Conservation (phyloP, 495 filamentous ascomycete species). For the Paragyromitra xinjiangensis region DNA sequence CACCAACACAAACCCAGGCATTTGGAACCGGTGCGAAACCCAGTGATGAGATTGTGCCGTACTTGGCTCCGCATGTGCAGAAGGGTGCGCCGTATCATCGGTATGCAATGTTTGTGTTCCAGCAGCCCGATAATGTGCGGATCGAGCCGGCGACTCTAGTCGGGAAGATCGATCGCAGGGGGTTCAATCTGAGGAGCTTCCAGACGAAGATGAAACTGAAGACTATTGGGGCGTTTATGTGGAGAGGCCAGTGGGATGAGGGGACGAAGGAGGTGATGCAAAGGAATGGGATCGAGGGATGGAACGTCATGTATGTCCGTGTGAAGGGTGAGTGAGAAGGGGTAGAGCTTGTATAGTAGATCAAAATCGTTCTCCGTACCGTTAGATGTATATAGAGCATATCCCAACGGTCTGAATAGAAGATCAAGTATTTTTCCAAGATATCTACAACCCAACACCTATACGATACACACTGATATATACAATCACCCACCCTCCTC, state of each 20-base stretch:
- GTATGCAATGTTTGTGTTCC: constrained; percentile 79
- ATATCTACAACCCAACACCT: background rate
- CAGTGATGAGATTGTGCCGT: constrained; percentile 75
- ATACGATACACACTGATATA: constrained; percentile 4
- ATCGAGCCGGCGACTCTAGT: constrained; percentile 71
- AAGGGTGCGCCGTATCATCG: constrained; percentile 93
- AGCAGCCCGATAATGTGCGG: constrained; percentile 71
- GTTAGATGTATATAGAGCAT: constrained; percentile 4
- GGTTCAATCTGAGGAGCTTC: constrained; percentile 76
- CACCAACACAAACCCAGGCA: constrained; percentile 63
- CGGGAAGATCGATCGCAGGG: constrained; percentile 65
- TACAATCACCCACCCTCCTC: background rate
- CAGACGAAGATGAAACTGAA: constrained; percentile 71
- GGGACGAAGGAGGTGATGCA: constrained; percentile 85
- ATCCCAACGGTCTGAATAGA: background rate
- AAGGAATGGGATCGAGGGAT: constrained; percentile 74
- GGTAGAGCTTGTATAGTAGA: background rate
- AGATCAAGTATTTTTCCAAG: background rate
- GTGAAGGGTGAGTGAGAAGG: constrained; percentile 65
- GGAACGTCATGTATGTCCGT: constrained; percentile 83
- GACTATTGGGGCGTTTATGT: constrained; percentile 83
- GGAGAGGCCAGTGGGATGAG: constrained; percentile 89
- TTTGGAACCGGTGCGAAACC: constrained; percentile 64
- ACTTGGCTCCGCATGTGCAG: constrained; percentile 84
- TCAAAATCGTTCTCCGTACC: constrained; percentile 2